A percentile compares a stretch with the other conserved stretches of the same genome.
These are phyloP conservation scores for Cercospora sp. DNA, from an alignment of 2,329 filamentous ascomycete genomes.

Conservation along the genomic window DNA sequence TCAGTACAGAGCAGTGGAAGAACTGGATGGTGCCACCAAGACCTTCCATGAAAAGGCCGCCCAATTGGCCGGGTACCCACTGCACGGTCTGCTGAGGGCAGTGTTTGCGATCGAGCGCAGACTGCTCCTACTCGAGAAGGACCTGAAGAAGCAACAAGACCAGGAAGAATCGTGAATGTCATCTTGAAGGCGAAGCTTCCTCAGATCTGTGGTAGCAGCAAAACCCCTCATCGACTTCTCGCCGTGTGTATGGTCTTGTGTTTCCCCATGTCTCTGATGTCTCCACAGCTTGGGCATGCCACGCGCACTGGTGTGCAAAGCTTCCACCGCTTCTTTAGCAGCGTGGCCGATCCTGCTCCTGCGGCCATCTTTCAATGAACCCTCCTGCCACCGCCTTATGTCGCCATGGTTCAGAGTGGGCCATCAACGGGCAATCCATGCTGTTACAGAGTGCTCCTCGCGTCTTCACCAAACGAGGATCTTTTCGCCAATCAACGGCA, in stretches of 20 bases:
- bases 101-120: slow-evolving; percentile 53
- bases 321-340: slow-evolving; percentile 18
- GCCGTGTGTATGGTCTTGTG: slow-evolving; percentile 11
- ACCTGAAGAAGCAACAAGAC: slow-evolving; percentile 27
- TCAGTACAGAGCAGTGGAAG: slow-evolving; percentile 49
- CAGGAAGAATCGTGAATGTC: slow-evolving; percentile 18
- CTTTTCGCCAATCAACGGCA: slow-evolving; percentile 5
- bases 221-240: slow-evolving; percentile 8
- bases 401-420: slow-evolving; percentile 11
- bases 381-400: slow-evolving; percentile 20
- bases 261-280: slow-evolving; percentile 25
- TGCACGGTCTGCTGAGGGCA: slow-evolving; percentile 52
- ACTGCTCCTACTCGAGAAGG: slow-evolving; percentile 42
- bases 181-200: slow-evolving; percentile 5
- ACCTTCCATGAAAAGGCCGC: slow-evolving; percentile 55
- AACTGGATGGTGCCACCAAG: slow-evolving; percentile 47
- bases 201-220: slow-evolving; percentile 13
- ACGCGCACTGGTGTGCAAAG: slow-evolving; percentile 22
- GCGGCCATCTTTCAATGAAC: slow-evolving; percentile 17
- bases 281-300: slow-evolving; percentile 20
- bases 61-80: slow-evolving; percentile 50
- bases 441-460: slow-evolving; percentile 16
- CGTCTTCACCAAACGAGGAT: slow-evolving; percentile 7
- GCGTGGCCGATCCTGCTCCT: slow-evolving; percentile 12
- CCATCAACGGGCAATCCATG: slow-evolving; percentile 12